Percentiles rank a stretch among this genome's conserved stretches.
Conservation (phyloP, 495 filamentous ascomycete genomes). For the Penicillium samsonianum region DNA sequence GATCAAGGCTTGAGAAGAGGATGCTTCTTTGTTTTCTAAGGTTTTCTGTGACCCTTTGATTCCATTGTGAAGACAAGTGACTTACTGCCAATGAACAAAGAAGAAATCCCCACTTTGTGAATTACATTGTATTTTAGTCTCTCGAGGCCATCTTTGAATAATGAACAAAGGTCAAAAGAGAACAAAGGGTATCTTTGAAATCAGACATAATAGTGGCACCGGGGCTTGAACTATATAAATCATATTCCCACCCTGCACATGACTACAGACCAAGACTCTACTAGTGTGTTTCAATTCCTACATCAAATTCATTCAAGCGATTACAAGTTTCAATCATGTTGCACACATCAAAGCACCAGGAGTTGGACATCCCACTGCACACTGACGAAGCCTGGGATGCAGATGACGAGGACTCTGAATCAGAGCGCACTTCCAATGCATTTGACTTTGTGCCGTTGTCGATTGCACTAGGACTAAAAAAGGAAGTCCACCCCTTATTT, state of each 20-base stretch:
- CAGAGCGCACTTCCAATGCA: neutral
- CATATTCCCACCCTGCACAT: no score
- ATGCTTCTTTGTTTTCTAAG: neutral
- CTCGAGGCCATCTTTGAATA: neutral
- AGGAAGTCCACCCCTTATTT: neutral
- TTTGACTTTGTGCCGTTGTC: neutral
- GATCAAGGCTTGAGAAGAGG: neutral
- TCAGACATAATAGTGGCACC: neutral
- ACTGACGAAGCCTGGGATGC: neutral
- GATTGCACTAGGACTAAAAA: neutral
- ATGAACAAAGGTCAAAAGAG: neutral
- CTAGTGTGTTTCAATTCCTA: neutral
- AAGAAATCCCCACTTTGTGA: no score
- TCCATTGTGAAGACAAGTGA: no score
- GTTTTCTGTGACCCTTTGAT: neutral
- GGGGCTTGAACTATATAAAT: neutral
- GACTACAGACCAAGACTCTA: neutral
- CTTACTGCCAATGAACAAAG: neutral
- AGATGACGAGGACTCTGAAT: slow-evolving; percentile 2
- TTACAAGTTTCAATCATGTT: neutral
- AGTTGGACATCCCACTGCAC: neutral
- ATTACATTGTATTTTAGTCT: neutral
- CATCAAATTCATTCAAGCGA: neutral
- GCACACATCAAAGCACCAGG: neutral
- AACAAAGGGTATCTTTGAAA: neutral